Base-by-base conservation (phyloP, 176 grass and related monocot genomes). In the Triticum monococcum region DNA sequence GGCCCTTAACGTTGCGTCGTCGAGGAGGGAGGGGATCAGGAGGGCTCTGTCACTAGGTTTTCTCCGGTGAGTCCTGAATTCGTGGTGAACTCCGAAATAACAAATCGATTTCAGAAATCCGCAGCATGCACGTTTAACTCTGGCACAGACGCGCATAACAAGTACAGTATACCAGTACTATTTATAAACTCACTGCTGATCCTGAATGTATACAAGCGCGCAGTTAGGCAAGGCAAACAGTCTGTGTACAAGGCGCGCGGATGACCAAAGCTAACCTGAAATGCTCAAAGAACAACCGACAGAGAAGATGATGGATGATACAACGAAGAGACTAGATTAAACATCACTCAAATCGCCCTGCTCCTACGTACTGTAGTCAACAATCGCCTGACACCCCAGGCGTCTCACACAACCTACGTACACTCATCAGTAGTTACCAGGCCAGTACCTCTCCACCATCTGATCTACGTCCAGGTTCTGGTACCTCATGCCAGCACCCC, bases 361-460 rank as follows among this genome's bases (percentile, higher is more conserved):
- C 12, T 85, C 50, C 81, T 91, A 69, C 37, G 65, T 30, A 30
- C 28, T 30, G 28, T 63, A 77, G 56, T 59, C 71, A 77, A 10
- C 81, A 46, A 36, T 48, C 64, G 65, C 59, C 28, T 74, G 57
- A 9, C 41, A 72, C 17, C 16, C 61, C 46, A 38, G 26, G 64
- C 64, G 38, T 41, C 18, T 40, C 65, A 69, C 50, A 71, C 48
- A 7, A 18, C 32, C 89, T 88, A 72, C 43, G 43, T 46, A 46
- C 60, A 24, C 56, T 52, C 54, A 70, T 43, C 77, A 74, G 84
- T 86, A 90, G 67, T 68, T 86, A 61, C 81, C 83, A 36, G 91
- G 91, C 91, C 91, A 96, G 77, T 96, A 96, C 26, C 94, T 89
- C 54, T 96, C 89, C 33, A 92, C 80, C 52, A 92, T 79, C 54